A percentile compares a stretch with the other conserved stretches of the same genome.
phyloP scores from a whole-genome alignment of 768 basidiomycete genomes.

The Boletus speciosus region DNA sequence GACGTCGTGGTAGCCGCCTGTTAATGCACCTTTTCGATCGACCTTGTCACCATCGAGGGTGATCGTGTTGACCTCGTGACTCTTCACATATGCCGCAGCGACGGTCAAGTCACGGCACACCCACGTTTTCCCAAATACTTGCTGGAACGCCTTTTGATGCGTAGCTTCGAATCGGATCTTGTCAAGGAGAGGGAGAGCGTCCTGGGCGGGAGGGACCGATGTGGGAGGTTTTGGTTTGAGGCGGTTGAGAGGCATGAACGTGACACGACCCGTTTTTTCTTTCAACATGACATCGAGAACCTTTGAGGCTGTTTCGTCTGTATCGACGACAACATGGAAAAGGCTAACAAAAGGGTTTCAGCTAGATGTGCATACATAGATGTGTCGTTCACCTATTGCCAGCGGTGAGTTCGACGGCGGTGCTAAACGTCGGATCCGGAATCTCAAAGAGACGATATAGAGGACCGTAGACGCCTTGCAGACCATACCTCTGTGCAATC shows the following conservation, averaged over 20 bases:
- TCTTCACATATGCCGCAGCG: conserved; percentile 91
- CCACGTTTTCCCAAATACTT: conserved; percentile 97
- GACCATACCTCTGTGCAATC: conserved; percentile 70
- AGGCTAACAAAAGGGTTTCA: conserved; percentile 42
- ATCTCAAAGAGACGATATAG: conserved; percentile 92
- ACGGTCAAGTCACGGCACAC: conserved; percentile 91
- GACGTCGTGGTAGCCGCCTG: conserved; percentile 94
- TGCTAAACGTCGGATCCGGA: conserved; percentile 83
- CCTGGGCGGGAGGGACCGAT: conserved; percentile 58
- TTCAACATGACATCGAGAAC: conserved; percentile 93
- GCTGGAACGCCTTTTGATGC: conserved; percentile 84
- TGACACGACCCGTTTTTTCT: conserved; percentile 92
- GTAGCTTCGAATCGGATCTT: conserved; percentile 73
- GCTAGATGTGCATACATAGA: neutral
- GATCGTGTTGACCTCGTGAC: conserved; percentile 93
- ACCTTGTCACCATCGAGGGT: conserved; percentile 97
- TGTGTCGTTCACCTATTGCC: conserved; percentile 73
- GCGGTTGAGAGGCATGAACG: conserved; percentile 97
- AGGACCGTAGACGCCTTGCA: conserved; percentile 90
- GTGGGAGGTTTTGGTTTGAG: conserved; percentile 72
- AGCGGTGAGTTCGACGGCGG: conserved; percentile 90
- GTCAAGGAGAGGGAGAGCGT: conserved; percentile 76
- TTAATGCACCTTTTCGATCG: conserved; percentile 92
- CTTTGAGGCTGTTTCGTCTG: conserved; percentile 86
- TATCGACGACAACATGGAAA: conserved; percentile 97